phyloP scores from a whole-genome alignment of 176 grass and related monocot species.

The Elymus sibiricus region DNA sequence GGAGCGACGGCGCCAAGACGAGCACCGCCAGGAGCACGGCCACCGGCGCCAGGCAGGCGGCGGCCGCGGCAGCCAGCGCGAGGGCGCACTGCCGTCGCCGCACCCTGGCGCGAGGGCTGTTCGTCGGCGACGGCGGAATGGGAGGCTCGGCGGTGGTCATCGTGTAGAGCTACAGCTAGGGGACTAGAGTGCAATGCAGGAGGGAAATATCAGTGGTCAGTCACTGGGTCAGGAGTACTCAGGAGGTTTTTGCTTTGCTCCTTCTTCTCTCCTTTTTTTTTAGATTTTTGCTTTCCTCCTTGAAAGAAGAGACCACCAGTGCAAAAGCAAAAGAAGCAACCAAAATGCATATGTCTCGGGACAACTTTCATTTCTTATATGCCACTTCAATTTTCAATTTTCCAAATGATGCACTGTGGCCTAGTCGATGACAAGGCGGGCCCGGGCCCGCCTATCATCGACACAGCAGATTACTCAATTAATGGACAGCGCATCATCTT shows the following conservation, averaged over 20 bases:
- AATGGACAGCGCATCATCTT: not conserved
- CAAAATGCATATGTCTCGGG: not conserved
- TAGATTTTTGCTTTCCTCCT: slow-evolving; percentile 14
- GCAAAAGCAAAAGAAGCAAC: slow-evolving; percentile 20
- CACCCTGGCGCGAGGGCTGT: not conserved
- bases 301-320: slow-evolving; percentile 31
- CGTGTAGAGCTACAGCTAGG: not conserved
- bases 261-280: not conserved
- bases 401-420: not conserved
- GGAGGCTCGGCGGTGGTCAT: slow-evolving; percentile 4
- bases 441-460: not conserved
- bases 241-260: not conserved
- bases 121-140: not conserved
- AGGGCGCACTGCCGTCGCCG: slow-evolving; percentile 14
- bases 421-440: not conserved
- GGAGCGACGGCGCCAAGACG: slow-evolving; percentile 18
- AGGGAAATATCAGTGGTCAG: not conserved
- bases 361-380: not conserved
- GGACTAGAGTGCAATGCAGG: not conserved
- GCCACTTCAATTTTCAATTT: not conserved
- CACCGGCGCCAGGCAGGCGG: slow-evolving; percentile 6
- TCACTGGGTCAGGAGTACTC: not conserved
- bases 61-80: not conserved
- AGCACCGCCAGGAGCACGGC: slow-evolving; percentile 33
- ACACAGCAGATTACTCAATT: not conserved